Percentiles rank a stretch among this genome's conserved stretches.
Conservation (phyloP, 345 rosid genomes). For the Combretum micranthum region DNA sequence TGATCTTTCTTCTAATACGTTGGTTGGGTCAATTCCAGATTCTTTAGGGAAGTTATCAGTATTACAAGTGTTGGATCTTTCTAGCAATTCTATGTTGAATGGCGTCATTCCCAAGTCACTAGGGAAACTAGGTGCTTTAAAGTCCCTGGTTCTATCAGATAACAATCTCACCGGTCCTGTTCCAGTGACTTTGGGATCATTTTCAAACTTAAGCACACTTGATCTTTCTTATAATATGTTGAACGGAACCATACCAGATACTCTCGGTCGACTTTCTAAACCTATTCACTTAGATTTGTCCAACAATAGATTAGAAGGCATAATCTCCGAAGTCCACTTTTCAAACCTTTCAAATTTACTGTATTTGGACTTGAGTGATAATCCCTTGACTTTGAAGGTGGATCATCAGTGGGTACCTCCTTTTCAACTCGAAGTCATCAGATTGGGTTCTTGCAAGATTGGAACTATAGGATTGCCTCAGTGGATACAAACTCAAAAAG, state of each 20-base stretch:
- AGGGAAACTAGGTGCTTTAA: no score
- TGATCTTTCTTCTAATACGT: slow-evolving; percentile 1
- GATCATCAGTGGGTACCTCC: slow-evolving; percentile 1
- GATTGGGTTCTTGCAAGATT: background rate
- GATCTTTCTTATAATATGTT: no score
- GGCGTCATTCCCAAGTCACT: slow-evolving; percentile 2
- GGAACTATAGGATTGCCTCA: background rate
- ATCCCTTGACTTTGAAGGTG: background rate
- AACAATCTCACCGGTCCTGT: no score
- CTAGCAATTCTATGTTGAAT: background rate
- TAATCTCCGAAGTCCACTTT: background rate
- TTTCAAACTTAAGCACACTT: no score
- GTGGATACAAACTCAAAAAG: background rate
- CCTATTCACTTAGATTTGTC: background rate
- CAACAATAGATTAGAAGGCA: slow-evolving; percentile 3
- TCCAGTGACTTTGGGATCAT: no score
- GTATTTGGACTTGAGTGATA: background rate
- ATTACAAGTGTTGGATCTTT: background rate
- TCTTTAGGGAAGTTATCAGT: background rate
- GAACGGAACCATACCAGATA: background rate
- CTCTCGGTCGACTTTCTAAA: slow-evolving; percentile 1
- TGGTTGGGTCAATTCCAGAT: background rate
- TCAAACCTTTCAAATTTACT: background rate
- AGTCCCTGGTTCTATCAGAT: no score
- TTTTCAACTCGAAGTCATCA: fast-evolving